Evolutionary conservation across 805 yeast species (phyloP).

Genomic region (Lipomyces kockii): DNA sequence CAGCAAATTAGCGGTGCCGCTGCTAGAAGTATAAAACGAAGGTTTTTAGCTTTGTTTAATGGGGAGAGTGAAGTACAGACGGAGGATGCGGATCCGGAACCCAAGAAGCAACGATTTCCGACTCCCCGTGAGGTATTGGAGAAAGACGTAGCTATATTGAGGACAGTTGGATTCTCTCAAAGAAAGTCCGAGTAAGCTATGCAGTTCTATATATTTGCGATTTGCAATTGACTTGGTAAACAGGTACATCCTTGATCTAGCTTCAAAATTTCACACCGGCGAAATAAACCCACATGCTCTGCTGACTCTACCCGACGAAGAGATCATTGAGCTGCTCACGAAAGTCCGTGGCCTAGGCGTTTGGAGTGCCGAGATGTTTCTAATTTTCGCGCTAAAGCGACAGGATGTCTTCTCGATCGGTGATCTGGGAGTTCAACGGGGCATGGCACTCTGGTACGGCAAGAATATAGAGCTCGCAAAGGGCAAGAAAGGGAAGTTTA

Average conservation of each 20-base stretch:
- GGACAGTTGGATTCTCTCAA: constrained; percentile 69
- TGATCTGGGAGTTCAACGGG: constrained; percentile 86
- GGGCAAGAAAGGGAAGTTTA: constrained; percentile 49
- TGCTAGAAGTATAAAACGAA: constrained; percentile 64
- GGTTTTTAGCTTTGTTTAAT: constrained; percentile 50
- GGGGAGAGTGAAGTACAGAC: constrained; percentile 30
- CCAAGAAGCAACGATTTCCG: constrained; percentile 48
- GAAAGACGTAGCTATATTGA: constrained; percentile 53
- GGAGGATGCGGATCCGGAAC: constrained; percentile 8
- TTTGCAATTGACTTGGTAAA: too few species aligned
- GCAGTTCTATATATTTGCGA: not conserved
- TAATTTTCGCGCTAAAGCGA: constrained; percentile 68
- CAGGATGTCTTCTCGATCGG: constrained; percentile 74
- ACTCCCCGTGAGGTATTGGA: constrained; percentile 55
- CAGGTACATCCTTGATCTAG: constrained; percentile 37
- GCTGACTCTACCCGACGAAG: constrained; percentile 49
- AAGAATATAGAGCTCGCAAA: constrained; percentile 53
- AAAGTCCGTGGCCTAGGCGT: constrained; percentile 71
- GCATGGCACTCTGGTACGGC: constrained; percentile 66
- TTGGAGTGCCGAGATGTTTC: constrained; percentile 92
- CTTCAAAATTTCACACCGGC: constrained; percentile 39
- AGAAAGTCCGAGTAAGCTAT: constrained; percentile 65
- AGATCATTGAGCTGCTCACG: constrained; percentile 55
- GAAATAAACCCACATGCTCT: constrained; percentile 49
- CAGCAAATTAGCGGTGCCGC: constrained; percentile 85